Evolutionary conservation across 331 rosid genomes (phyloP).

Genomic region (Quercus lobata): DNA sequence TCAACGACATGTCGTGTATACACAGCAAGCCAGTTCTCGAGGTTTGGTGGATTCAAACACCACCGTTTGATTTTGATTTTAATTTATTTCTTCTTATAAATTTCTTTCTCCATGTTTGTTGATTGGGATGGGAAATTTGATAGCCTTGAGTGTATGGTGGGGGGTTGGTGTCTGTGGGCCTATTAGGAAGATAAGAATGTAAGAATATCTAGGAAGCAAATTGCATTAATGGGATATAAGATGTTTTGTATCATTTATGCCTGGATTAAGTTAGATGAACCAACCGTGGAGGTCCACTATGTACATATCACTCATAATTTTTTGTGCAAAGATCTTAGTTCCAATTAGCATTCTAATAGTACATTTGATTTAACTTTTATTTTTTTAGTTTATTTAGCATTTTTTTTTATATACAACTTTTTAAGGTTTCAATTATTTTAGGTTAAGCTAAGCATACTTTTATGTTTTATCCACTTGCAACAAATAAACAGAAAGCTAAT

Average conservation of each 20-base stretch:
- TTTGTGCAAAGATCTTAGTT: not conserved
- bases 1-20: constrained; percentile 10
- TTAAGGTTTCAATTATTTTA: no score
- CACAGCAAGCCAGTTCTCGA: constrained; percentile 32
- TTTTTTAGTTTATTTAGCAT: no score
- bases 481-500: no score
- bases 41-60: constrained; percentile 12
- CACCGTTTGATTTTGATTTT: not conserved
- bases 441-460: no score
- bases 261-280: not conserved
- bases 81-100: not conserved
- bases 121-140: not conserved
- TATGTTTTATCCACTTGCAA: no score
- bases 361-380: no score
- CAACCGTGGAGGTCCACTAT: not conserved
- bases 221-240: not conserved
- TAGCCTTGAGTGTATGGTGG: not conserved
- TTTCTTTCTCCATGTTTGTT: not conserved
- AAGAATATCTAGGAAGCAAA: not conserved
- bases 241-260: not conserved
- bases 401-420: no score
- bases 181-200: constrained; percentile 9
- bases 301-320: not conserved
- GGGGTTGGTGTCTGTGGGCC: not conserved
- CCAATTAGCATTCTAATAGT: no score